Evolutionary conservation across 768 basidiomycete genomes (phyloP), one percentile per base, ranked within the genome.

Genomic region (Trametes sanguinea): DNA sequence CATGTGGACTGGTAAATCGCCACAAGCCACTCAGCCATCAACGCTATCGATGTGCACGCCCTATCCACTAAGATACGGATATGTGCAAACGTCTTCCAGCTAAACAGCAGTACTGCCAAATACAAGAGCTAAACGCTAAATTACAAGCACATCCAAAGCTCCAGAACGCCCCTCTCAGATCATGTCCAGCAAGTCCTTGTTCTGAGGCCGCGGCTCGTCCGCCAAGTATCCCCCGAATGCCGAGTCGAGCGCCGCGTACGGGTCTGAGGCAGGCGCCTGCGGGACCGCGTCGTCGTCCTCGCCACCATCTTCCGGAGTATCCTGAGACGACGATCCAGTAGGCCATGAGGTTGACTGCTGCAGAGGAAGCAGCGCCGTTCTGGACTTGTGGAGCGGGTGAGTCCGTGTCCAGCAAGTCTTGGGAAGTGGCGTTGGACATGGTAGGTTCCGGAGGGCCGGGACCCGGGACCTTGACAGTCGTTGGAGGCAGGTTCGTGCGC

Each of bases 211-310:
- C 47, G 93, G 92, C 69, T 84, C 81, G 73, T 95, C 92, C 29
- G 84, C 86, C 44, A 83, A 57, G 68, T 91, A 90, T 65, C 81
- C 85, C 16, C 86, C 86, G 68, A 94, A 92, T 52, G 89, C 90
- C 42, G 84, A 82, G 66, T 81, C 90, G 56, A 97, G 75, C 63
- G 88, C 88, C 5, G 91, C 92, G 72, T 97, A 97, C 27, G 93
- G 93, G 75, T 95, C 93, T 1, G 51, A 52, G 54, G 69, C 40
- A 2, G 46, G n/a, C 45, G 61, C 67, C 43, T 62, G 65, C 58
- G 66, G 61, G 70, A 67, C 53, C 67, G 68, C 57, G 42, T 81
- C 80, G 46, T 82, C 80, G 39, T 76, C 80, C 48, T 70, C 76
- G 9, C 73, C 76, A n/a, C 70, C 74, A 37, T 73, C 72, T 50